A percentile compares a stretch with the other conserved stretches of the same genome.
Evolutionary conservation across 331 rosid species (phyloP).

Genomic region (Stylosanthes scabra): DNA sequence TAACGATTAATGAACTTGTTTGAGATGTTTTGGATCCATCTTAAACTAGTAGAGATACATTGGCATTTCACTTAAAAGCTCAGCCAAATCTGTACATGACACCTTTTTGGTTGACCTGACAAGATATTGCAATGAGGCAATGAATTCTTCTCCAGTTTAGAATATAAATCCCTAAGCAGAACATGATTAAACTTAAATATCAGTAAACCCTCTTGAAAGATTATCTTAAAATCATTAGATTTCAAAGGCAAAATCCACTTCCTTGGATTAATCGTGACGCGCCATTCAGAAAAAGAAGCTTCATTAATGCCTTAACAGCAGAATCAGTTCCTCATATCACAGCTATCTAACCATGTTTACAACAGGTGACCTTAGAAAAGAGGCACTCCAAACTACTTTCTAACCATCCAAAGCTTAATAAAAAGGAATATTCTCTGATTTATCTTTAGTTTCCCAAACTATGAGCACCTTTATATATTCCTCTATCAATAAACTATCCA

Average conservation of each 20-base stretch:
- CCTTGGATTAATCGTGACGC: background rate
- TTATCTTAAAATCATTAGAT: conserved; percentile 8
- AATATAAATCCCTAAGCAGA: conserved; percentile 1
- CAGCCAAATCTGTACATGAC: conserved; percentile 16
- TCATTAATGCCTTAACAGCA: conserved; percentile 2
- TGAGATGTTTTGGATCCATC: background rate
- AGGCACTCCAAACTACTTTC: conserved; percentile 10
- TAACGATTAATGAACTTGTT: background rate
- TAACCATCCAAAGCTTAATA: conserved; percentile 8
- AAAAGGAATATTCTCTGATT: background rate
- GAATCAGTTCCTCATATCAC: background rate
- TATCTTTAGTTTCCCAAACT: conserved; percentile 10
- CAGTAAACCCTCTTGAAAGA: background rate
- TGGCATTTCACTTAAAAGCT: conserved; percentile 5
- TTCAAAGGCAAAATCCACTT: conserved; percentile 7
- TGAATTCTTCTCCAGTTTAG: background rate
- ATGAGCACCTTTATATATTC: conserved; percentile 16
- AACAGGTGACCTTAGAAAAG: background rate
- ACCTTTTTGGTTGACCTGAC: background rate
- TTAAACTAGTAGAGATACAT: background rate
- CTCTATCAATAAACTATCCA: conserved; percentile 16
- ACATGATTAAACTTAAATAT: background rate
- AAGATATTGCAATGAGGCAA: conserved; percentile 1
- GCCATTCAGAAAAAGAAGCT: conserved; percentile 27
- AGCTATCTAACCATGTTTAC: conserved; percentile 17